Evolutionary conservation across 805 yeast genomes (phyloP).

Genomic region (Candida sithepensis): DNA sequence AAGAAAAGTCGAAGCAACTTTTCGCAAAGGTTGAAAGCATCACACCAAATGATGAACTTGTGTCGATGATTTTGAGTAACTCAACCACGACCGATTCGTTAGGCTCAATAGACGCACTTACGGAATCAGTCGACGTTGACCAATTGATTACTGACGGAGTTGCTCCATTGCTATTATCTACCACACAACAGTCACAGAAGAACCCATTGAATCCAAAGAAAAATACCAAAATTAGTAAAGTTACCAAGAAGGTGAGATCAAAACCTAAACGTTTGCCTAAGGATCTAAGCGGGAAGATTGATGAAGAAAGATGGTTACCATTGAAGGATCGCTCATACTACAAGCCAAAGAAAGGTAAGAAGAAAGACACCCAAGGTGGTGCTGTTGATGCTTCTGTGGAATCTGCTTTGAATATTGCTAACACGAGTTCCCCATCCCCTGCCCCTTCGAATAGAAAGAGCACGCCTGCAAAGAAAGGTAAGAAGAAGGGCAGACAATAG

Average conservation of each 20-base stretch:
- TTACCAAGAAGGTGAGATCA: constrained; percentile 17
- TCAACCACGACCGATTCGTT: constrained; percentile 4
- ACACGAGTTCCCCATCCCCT: constrained; percentile 9
- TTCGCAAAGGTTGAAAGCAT: constrained; percentile 19
- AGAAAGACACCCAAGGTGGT: constrained; percentile 63
- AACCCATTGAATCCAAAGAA: background rate
- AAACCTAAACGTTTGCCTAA: constrained; percentile 28
- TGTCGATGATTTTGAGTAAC: constrained; percentile 19
- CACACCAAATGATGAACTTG: constrained; percentile 18
- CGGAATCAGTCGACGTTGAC: constrained; percentile 30
- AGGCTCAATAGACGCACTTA: constrained; percentile 25
- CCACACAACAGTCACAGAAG: constrained; percentile 4
- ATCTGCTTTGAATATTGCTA: constrained; percentile 29
- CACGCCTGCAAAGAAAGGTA: constrained; percentile 20
- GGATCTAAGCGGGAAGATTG: constrained; percentile 32
- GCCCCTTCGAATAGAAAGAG: constrained; percentile 10
- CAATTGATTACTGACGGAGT: constrained; percentile 28
- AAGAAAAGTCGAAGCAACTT: constrained; percentile 28
- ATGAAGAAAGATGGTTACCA: constrained; percentile 90
- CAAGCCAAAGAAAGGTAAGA: constrained; percentile 71
- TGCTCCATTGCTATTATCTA: constrained; percentile 20
- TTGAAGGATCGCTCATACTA: constrained; percentile 79
- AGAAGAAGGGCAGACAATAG: constrained; percentile 30
- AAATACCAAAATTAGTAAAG: constrained; percentile 1
- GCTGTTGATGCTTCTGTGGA: constrained; percentile 44